Conservation (phyloP, 306 rosid species). For the Clitoria ternatea region DNA sequence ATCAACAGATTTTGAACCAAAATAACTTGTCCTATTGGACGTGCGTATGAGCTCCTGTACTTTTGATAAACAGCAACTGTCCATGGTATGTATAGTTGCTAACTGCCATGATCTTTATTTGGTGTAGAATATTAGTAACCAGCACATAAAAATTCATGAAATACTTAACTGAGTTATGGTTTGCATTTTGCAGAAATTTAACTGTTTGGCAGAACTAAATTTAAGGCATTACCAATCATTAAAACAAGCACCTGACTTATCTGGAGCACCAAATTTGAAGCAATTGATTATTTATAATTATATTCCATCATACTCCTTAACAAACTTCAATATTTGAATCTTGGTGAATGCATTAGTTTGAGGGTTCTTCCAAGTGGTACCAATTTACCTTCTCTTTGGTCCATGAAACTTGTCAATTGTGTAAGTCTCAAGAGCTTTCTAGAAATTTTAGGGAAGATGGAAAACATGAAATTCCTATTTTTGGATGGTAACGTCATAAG, state of each 20-base stretch:
- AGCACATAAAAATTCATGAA: neutral
- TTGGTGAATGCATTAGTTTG: neutral
- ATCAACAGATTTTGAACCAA: neutral
- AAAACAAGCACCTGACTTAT: neutral
- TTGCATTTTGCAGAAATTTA: constrained; percentile 5
- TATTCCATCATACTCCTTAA: neutral
- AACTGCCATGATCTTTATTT: neutral
- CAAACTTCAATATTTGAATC: neutral
- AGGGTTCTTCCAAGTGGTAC: neutral
- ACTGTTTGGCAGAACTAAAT: neutral
- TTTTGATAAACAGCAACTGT: neutral
- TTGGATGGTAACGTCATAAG: neutral
- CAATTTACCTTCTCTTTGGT: neutral
- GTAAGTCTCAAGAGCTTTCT: neutral
- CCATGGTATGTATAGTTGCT: neutral
- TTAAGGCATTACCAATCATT: neutral
- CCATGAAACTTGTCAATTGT: neutral
- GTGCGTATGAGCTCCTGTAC: neutral
- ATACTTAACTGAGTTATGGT: neutral
- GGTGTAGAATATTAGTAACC: neutral
- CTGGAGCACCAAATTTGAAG: neutral
- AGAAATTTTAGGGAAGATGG: neutral
- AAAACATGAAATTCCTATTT: neutral
- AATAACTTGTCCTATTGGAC: neutral
- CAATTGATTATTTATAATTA: neutral